These are phyloP conservation scores for Limnanthes douglasii DNA, from an alignment of 345 rosid species.

Conservation along the genomic window DNA sequence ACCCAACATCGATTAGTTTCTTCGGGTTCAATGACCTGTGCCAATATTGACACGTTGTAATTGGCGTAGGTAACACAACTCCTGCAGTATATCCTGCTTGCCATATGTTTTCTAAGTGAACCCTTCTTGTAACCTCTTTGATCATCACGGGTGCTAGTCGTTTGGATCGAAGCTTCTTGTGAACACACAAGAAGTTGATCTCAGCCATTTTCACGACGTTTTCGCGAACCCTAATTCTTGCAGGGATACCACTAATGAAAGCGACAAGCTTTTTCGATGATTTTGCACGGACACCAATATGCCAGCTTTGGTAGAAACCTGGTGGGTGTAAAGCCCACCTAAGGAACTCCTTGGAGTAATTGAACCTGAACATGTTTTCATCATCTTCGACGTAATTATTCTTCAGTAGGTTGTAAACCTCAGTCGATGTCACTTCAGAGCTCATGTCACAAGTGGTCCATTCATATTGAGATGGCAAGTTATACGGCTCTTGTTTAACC, in stretches of 20 bases:
- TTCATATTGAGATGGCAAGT: constrained; percentile 62
- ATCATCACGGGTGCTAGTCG: constrained; percentile 96
- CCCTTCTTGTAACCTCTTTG: constrained; percentile 90
- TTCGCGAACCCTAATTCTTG: constrained; percentile 65
- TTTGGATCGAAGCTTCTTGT: constrained; percentile 90
- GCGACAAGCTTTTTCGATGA: constrained; percentile 77
- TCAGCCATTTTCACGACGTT: constrained; percentile 84
- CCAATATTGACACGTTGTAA: constrained; percentile 89
- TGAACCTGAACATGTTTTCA: constrained; percentile 94
- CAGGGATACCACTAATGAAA: constrained; percentile 82
- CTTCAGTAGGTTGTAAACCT: constrained; percentile 68
- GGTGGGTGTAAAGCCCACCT: constrained; percentile 90
- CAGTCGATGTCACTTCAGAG: constrained; percentile 56
- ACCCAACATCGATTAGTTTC: constrained; percentile 95
- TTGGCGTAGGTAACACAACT: constrained; percentile 79
- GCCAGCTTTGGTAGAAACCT: constrained; percentile 71
- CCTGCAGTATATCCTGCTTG: constrained; percentile 97
- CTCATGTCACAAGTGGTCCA: constrained; percentile 86
- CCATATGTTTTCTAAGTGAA: constrained; percentile 88
- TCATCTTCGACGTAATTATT: constrained; percentile 88
- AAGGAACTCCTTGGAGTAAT: constrained; percentile 88
- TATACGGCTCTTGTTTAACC: constrained; percentile 85
- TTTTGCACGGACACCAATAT: constrained; percentile 81
- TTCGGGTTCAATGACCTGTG: constrained; percentile 93
- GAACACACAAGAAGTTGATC: constrained; percentile 90